Conservation (phyloP, 108 stramenopile species). For the Seminavis robusta region DNA sequence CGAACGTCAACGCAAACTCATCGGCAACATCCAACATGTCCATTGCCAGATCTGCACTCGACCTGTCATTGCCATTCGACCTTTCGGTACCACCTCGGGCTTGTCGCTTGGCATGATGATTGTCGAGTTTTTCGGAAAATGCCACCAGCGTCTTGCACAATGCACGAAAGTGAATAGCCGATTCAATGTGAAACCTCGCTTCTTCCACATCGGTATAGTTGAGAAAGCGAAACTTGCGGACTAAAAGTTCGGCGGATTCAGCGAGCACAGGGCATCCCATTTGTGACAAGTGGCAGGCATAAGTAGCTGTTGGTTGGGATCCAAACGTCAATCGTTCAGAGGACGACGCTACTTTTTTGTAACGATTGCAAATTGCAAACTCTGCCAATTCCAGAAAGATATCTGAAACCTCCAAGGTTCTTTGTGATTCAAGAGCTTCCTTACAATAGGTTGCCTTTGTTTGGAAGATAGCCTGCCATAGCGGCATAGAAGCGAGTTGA, state of each 20-base stretch:
- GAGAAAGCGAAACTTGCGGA: conserved; percentile 29
- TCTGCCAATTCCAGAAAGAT: conserved; percentile 46
- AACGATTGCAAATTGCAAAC: conserved; percentile 24
- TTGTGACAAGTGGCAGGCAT: conserved; percentile 18
- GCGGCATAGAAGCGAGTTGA: too few relatives aligned
- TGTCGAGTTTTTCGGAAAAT: too few relatives aligned
- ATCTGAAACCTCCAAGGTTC: conserved; percentile 35
- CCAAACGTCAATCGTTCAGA: neutral
- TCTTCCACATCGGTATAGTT: conserved; percentile 46
- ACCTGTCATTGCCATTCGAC: too few relatives aligned
- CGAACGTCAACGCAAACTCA: conserved; percentile 47
- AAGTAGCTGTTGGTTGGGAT: conserved; percentile 11
- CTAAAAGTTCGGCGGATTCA: conserved; percentile 27
- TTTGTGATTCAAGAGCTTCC: conserved; percentile 16
- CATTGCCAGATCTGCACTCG: too few relatives aligned
- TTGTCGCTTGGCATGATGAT: too few relatives aligned
- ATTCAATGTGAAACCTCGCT: conserved; percentile 42
- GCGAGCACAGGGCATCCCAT: conserved; percentile 8
- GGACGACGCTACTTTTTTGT: conserved; percentile 11
- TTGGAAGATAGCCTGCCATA: conserved; percentile 23
- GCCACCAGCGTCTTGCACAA: too few relatives aligned
- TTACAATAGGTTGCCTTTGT: conserved; percentile 14
- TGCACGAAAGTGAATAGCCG: conserved; percentile 62
- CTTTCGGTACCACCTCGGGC: too few relatives aligned
- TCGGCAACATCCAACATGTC: conserved; percentile 45